These are phyloP conservation scores for Serpula lacrymans DNA, from an alignment of 768 basidiomycete genomes.

Conservation along the genomic window DNA sequence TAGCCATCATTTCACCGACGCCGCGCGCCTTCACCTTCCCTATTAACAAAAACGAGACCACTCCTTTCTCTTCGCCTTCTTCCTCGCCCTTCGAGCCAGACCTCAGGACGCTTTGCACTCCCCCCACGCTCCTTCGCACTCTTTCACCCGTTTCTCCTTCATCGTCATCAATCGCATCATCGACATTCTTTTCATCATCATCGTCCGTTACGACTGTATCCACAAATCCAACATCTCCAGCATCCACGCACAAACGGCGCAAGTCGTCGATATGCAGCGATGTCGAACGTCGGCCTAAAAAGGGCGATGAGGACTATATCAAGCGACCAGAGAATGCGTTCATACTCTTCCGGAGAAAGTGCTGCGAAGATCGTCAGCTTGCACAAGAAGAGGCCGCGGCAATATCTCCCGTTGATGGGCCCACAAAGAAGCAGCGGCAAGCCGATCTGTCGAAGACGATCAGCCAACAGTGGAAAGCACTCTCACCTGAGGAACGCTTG, in stretches of 20 bases:
- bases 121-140: slow-evolving; percentile 34
- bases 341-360: slow-evolving; percentile 79
- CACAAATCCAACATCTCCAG: slow-evolving; percentile 29
- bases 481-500: slow-evolving; percentile 60
- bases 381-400: slow-evolving; percentile 46
- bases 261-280: slow-evolving; percentile 46
- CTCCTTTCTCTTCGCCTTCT: slow-evolving; percentile 66
- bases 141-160: slow-evolving; percentile 39
- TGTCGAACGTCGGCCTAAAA: slow-evolving; percentile 47
- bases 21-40: slow-evolving; percentile 50
- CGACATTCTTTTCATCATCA: slow-evolving; percentile 37
- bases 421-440: slow-evolving; percentile 71
- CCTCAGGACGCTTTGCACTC: slow-evolving; percentile 46
- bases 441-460: slow-evolving; percentile 81
- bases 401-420: slow-evolving; percentile 19
- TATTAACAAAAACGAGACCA: slow-evolving; percentile 36
- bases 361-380: slow-evolving; percentile 67
- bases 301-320: slow-evolving; percentile 81
- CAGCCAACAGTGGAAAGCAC: slow-evolving; percentile 75
- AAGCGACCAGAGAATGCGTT: slow-evolving; percentile 84
- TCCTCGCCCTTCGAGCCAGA: slow-evolving; percentile 73
- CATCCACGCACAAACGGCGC: slow-evolving; percentile 46
- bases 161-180: slow-evolving; percentile 36
- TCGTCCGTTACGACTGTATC: slow-evolving; percentile 31
- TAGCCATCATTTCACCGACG: slow-evolving; percentile 59